These are phyloP conservation scores for Podila horticola DNA, from an alignment of 192 early-diverging fungal species.

Conservation along the genomic window DNA sequence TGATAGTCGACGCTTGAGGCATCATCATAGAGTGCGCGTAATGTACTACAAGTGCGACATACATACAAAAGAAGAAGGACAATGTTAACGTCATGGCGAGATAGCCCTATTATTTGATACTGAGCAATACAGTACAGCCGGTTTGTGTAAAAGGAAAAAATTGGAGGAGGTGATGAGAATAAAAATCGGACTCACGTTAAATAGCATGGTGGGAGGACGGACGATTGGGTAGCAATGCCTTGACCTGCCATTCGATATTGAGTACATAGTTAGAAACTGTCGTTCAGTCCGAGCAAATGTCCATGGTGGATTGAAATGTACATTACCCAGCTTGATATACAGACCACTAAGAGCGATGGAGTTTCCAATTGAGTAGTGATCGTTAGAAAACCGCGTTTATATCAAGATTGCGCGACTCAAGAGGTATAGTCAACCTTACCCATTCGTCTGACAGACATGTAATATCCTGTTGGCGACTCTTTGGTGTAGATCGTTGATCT, in stretches of 20 bases:
- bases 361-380: not conserved
- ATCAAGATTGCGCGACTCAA: not conserved
- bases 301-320: no score
- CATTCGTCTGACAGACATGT: slow-evolving; percentile 81
- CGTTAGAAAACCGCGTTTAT: not conserved
- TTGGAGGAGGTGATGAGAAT: slow-evolving; percentile 3
- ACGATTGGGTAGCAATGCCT: slow-evolving; percentile 73
- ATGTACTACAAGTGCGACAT: slow-evolving; percentile 43
- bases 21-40: slow-evolving; percentile 81
- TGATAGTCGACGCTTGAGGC: slow-evolving; percentile 79
- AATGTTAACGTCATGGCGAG: not conserved
- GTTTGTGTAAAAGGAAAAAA: not conserved
- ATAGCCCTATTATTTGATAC: no score
- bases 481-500: slow-evolving; percentile 77
- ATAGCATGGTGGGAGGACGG: slow-evolving; percentile 67
- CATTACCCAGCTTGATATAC: slow-evolving; percentile 79
- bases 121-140: no score
- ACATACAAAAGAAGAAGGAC: not conserved
- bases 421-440: slow-evolving; percentile 27
- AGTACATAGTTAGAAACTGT: no score
- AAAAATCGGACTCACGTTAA: slow-evolving; percentile 24
- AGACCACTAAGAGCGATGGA: slow-evolving; percentile 62
- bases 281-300: no score
- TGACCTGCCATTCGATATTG: slow-evolving; percentile 64
- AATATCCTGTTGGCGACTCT: slow-evolving; percentile 79